Percentiles rank a stretch among this genome's conserved stretches.
Conservation (phyloP, 257 asterid genomes). For the Linaria vulgaris region DNA sequence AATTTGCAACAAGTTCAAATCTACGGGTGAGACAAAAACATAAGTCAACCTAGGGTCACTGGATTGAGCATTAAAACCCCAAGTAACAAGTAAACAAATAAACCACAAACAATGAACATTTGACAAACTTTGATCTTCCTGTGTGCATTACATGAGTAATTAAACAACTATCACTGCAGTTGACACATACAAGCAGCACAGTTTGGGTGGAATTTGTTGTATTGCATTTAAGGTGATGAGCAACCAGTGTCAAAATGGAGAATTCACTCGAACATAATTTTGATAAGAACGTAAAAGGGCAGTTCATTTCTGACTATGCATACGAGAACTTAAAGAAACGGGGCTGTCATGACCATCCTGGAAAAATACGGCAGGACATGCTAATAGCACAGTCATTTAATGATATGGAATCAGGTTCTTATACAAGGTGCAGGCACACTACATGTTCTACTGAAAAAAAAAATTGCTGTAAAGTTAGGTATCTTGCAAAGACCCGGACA, state of each 20-base stretch:
- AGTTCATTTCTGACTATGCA: neutral
- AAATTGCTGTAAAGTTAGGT: neutral
- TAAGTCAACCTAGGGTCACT: neutral
- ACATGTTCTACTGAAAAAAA: neutral
- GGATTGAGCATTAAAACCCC: neutral
- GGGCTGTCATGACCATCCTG: neutral
- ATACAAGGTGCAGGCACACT: neutral
- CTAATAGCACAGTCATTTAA: neutral
- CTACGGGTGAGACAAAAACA: too few species aligned
- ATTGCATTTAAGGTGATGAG: neutral
- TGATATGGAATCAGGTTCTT: neutral
- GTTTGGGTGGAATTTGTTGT: too few species aligned
- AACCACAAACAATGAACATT: neutral
- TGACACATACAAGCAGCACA: too few species aligned
- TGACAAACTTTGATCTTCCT: constrained; percentile 6
- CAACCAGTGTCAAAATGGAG: neutral
- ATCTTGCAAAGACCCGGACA: neutral
- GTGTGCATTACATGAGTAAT: neutral
- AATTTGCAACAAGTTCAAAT: too few species aligned
- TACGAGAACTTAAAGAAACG: constrained; percentile 2
- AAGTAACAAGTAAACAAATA: constrained; percentile 3
- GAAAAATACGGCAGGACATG: neutral
- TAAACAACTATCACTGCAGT: too few species aligned
- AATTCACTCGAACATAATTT: neutral
- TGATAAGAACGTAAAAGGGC: neutral